Percentiles rank a stretch among this genome's conserved stretches.
Conservation (phyloP, 768 basidiomycete genomes). For the Termitomyces heimii region DNA sequence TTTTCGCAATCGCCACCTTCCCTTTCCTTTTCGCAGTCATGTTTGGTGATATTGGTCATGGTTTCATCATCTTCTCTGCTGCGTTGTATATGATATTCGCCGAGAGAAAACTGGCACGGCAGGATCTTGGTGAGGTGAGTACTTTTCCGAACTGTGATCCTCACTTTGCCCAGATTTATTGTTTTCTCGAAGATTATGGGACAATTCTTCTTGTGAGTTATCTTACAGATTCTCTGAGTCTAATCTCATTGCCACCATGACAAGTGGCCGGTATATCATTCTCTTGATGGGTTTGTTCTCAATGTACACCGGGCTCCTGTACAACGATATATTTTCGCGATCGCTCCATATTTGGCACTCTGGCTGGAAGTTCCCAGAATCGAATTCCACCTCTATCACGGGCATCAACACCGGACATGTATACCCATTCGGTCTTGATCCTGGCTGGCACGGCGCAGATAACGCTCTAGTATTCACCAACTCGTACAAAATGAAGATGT, state of each 20-base stretch:
- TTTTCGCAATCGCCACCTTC: constrained; percentile 90
- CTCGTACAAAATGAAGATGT: constrained; percentile 99
- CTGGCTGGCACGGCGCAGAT: constrained; percentile 90
- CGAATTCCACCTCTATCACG: constrained; percentile 34
- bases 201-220: constrained; percentile 87
- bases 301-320: constrained; percentile 93
- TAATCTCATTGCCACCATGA: constrained; percentile 11
- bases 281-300: constrained; percentile 97
- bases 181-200: constrained; percentile 57
- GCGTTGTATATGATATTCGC: constrained; percentile 81
- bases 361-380: constrained; percentile 74
- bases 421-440: constrained; percentile 96
- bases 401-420: constrained; percentile 57
- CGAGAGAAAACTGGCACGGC: constrained; percentile 76
- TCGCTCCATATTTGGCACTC: constrained; percentile 83
- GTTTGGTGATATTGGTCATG: constrained; percentile 99
- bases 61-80: constrained; percentile 69
- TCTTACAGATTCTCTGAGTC: constrained; percentile 1
- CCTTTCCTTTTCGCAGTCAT: constrained; percentile 99
- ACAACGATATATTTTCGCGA: constrained; percentile 99
- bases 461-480: constrained; percentile 93
- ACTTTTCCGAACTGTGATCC: background rate
- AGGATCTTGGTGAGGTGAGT: constrained; percentile 68
- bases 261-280: constrained; percentile 96
- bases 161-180: background rate